These are phyloP conservation scores for Neonectria punicea DNA, from an alignment of 2,329 filamentous ascomycete genomes.

Conservation along the genomic window DNA sequence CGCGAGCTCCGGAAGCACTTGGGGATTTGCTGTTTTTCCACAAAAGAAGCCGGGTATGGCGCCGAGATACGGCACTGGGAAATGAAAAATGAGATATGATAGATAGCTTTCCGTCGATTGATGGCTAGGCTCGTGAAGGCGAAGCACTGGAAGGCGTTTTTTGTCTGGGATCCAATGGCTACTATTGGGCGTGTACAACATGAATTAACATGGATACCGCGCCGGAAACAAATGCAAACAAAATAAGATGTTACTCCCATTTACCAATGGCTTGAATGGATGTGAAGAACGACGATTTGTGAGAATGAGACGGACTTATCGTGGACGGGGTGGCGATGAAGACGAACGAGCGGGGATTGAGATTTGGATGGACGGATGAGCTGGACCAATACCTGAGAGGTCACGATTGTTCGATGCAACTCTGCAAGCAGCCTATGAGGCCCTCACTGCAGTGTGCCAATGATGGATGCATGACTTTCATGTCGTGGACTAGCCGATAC, in stretches of 20 bases:
- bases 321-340: background rate
- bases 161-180: constrained; percentile 30
- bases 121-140: constrained; percentile 5
- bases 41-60: constrained; percentile 14
- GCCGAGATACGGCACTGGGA: constrained; percentile 19
- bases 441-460: background rate
- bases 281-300: background rate
- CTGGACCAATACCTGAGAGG: background rate
- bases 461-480: background rate
- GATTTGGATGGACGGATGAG: background rate
- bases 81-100: constrained; percentile 35
- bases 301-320: background rate
- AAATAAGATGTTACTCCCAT: constrained; percentile 14
- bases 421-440: background rate
- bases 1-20: constrained; percentile 35
- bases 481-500: background rate
- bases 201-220: constrained; percentile 29
- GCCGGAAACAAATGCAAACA: constrained; percentile 22
- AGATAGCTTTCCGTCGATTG: constrained; percentile 22
- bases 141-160: constrained; percentile 36
- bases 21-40: constrained; percentile 31
- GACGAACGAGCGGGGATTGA: background rate
- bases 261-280: background rate
- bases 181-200: constrained; percentile 31
- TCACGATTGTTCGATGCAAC: background rate